Base-by-base conservation (phyloP, 2,329 filamentous ascomycete species). In the Fusarium sacchari region DNA sequence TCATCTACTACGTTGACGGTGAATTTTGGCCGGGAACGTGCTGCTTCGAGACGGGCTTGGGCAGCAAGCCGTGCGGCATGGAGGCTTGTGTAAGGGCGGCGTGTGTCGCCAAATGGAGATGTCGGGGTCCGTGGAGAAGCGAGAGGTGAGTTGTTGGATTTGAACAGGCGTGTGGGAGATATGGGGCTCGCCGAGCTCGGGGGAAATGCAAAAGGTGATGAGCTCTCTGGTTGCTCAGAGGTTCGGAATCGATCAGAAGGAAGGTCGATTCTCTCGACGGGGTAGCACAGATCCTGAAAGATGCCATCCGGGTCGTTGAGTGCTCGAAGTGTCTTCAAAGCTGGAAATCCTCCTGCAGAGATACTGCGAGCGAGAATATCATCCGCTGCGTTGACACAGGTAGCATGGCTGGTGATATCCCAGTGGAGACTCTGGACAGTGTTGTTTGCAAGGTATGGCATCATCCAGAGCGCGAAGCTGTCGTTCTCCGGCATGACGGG, bases 271-370 rank as follows among this genome's bases (percentile, higher is more conserved):
- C 85, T 85, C 36, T 88, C 87, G 8, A 86, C 83, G 2, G 92
- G 92, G 47, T 86, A 87, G 80, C 93, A 95, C 3, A 94, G 85
- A 3, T 85, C 82, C 81, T 95, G 93, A 70, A 95, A 89, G 13
- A 88, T 75, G 32, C 92, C 93, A 10, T 93, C 88, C 3, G 91
- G 88, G 72, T 95, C 93, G 64, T 89, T 89, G 3, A 92, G 93
- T 0, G 89, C 85, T 60, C 93, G 89, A 24, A 95, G 82, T 4
- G 79, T 83, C 15, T 83, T 84, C 15, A 95, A 85, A 1, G 82
- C 79, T 0, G 93, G 93, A 76, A 95, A 93, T 0, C 89, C 90
- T 9, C 83, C 83, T 3, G 87, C 86, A 10, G 81, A 81, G 72
- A 95, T 93, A 76, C 90, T 90, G 65, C 85, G 85, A 3, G 91